Percentiles rank a stretch among this genome's conserved stretches.
Conservation (phyloP, 257 asterid genomes). For the Salvia splendens region DNA sequence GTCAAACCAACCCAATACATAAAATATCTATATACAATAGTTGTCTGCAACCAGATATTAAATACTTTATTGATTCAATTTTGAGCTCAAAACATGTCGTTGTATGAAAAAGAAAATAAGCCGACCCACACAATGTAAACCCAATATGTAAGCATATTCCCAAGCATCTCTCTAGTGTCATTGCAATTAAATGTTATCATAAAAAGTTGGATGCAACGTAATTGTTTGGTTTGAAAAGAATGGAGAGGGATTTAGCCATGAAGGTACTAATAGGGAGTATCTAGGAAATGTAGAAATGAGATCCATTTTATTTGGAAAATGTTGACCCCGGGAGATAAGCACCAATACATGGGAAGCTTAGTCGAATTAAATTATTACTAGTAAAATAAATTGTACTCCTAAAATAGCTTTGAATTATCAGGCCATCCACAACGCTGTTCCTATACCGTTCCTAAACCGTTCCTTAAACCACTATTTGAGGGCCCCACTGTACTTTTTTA, state of each 20-base stretch:
- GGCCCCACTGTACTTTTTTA: no score
- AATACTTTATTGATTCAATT: not conserved
- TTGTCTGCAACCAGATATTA: not conserved
- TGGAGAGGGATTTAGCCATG: not conserved
- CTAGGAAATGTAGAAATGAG: constrained; percentile 20
- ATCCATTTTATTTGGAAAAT: constrained; percentile 22
- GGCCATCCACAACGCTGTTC: no score
- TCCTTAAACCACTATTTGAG: no score
- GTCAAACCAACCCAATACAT: not conserved
- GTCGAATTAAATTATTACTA: constrained; percentile 23
- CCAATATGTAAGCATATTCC: constrained; percentile 28
- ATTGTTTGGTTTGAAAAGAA: not conserved
- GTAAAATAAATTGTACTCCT: constrained; percentile 22
- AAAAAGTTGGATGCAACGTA: constrained; percentile 20
- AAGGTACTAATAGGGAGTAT: not conserved
- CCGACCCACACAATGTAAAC: not conserved
- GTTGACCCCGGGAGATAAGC: constrained; percentile 32
- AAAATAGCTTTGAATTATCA: constrained; percentile 30
- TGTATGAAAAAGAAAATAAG: not conserved
- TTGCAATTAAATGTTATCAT: constrained; percentile 29
- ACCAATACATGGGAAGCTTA: constrained; percentile 24
- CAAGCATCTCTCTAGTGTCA: not conserved
- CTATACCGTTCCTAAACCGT: no score
- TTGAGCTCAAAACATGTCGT: not conserved
- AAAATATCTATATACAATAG: not conserved